Evolutionary conservation across 2,329 filamentous ascomycete species (phyloP).

Genomic region (Fusarium miscanthi): DNA sequence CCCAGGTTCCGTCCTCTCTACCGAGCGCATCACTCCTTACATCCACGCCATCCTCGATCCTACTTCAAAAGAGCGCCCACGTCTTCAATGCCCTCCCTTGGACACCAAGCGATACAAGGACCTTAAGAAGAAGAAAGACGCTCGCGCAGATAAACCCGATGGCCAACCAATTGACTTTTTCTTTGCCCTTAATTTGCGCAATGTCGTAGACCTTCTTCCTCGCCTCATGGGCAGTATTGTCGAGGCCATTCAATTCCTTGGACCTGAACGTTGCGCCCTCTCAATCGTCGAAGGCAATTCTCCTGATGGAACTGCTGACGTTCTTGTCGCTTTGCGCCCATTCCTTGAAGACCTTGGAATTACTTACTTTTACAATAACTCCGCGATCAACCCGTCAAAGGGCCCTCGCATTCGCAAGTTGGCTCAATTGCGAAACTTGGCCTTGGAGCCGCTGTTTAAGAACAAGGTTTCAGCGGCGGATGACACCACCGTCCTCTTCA

Average conservation of each 20-base stretch:
- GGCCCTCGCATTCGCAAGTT: slow-evolving; percentile 60
- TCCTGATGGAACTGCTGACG: slow-evolving; percentile 63
- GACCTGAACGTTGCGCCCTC: slow-evolving; percentile 61
- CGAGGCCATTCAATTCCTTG: slow-evolving; percentile 62
- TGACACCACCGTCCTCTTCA: slow-evolving; percentile 61
- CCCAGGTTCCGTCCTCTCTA: slow-evolving; percentile 49
- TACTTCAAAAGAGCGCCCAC: slow-evolving; percentile 38
- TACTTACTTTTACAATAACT: slow-evolving; percentile 57
- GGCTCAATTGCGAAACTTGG: slow-evolving; percentile 63
- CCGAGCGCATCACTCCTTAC: slow-evolving; percentile 41
- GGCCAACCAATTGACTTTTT: slow-evolving; percentile 52
- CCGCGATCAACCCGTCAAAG: slow-evolving; percentile 55
- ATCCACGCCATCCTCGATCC: slow-evolving; percentile 48
- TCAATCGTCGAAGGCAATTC: slow-evolving; percentile 68
- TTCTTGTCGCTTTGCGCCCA: slow-evolving; percentile 56
- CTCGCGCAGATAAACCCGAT: not conserved
- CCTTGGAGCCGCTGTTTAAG: slow-evolving; percentile 59
- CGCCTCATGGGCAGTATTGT: slow-evolving; percentile 64
- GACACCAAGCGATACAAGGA: slow-evolving; percentile 40
- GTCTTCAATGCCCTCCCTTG: slow-evolving; percentile 46
- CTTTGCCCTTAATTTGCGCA: slow-evolving; percentile 66
- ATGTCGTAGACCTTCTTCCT: slow-evolving; percentile 59
- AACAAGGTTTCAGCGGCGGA: slow-evolving; percentile 41
- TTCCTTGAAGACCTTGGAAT: slow-evolving; percentile 54
- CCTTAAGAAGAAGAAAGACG: slow-evolving; percentile 22